Evolutionary conservation across 441 rosid genomes (phyloP).

Genomic region (Gossypium davidsonii): DNA sequence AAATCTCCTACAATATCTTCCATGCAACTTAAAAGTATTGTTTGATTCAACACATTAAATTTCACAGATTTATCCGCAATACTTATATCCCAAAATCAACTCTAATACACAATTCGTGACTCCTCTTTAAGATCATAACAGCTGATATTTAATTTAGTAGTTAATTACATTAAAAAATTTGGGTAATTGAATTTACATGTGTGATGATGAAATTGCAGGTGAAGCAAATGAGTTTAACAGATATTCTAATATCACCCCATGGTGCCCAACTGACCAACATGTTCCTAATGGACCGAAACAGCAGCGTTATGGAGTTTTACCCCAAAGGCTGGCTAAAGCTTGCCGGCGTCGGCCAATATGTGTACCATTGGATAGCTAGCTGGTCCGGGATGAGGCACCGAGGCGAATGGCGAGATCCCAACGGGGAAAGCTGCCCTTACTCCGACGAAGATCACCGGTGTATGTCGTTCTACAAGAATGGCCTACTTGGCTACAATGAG

Average conservation of each 20-base stretch:
- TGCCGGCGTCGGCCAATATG: slow-evolving; percentile 65
- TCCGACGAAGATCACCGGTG: slow-evolving; percentile 52
- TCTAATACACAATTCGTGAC: too few species aligned
- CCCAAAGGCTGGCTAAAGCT: slow-evolving; percentile 64
- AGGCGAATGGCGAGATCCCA: slow-evolving; percentile 61
- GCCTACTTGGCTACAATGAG: slow-evolving; percentile 46
- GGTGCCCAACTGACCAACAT: slow-evolving; percentile 64
- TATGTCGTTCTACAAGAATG: slow-evolving; percentile 60
- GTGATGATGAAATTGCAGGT: slow-evolving; percentile 26
- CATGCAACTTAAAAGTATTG: too few species aligned
- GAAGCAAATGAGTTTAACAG: slow-evolving; percentile 49
- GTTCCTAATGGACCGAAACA: slow-evolving; percentile 57
- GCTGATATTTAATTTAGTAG: too few species aligned
- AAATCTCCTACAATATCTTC: too few species aligned
- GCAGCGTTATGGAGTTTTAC: slow-evolving; percentile 70
- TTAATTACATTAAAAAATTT: too few species aligned
- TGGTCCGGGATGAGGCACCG: slow-evolving; percentile 69
- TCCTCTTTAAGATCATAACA: too few species aligned
- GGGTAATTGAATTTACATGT: neutral
- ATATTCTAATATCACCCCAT: slow-evolving; percentile 50
- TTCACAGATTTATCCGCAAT: too few species aligned
- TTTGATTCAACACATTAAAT: too few species aligned
- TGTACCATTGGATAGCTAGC: slow-evolving; percentile 52
- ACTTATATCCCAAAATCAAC: too few species aligned
- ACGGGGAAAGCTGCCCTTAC: slow-evolving; percentile 43